Conservation (phyloP, 176 grass and related monocot genomes). For the Aechmea fasciata region DNA sequence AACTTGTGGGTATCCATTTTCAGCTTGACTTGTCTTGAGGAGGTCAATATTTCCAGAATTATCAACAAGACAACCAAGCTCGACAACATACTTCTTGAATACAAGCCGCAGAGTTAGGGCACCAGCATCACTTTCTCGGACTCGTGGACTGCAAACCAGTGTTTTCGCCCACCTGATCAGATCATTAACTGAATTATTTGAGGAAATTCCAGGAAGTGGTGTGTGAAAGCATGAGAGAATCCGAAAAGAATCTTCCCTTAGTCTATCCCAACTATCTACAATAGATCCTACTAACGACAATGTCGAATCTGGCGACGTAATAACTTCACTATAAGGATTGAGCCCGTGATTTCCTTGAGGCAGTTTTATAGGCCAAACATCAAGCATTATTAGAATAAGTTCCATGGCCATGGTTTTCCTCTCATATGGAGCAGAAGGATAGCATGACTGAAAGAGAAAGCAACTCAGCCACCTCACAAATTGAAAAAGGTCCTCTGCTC, state of each 20-base stretch:
- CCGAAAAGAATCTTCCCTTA: constrained; percentile 79
- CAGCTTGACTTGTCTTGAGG: constrained; percentile 13
- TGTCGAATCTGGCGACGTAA: constrained; percentile 85
- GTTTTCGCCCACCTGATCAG: constrained; percentile 80
- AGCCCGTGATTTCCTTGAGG: constrained; percentile 51
- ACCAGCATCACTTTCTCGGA: constrained; percentile 98
- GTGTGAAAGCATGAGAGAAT: constrained; percentile 88
- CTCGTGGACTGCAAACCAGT: constrained; percentile 73
- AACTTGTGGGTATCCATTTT: constrained; percentile 34
- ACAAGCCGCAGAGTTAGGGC: constrained; percentile 85
- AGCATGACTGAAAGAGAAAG: constrained; percentile 91
- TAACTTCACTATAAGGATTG: constrained; percentile 55
- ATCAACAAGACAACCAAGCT: constrained; percentile 61
- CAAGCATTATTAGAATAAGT: constrained; percentile 84
- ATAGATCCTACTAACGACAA: constrained; percentile 91
- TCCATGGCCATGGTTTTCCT: constrained; percentile 99
- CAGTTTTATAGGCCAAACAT: constrained; percentile 73
- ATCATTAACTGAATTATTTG: constrained; percentile 44
- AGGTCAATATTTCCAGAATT: constrained; percentile 49
- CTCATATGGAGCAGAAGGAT: constrained; percentile 95
- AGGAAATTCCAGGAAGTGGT: constrained; percentile 95
- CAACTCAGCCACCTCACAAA: constrained; percentile 88
- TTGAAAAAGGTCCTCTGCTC: constrained; percentile 68
- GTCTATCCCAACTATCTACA: constrained; percentile 90
- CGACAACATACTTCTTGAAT: constrained; percentile 91